These are phyloP conservation scores for Aegilops tauschii DNA, from an alignment of 176 grass and related monocot species.

Conservation along the genomic window DNA sequence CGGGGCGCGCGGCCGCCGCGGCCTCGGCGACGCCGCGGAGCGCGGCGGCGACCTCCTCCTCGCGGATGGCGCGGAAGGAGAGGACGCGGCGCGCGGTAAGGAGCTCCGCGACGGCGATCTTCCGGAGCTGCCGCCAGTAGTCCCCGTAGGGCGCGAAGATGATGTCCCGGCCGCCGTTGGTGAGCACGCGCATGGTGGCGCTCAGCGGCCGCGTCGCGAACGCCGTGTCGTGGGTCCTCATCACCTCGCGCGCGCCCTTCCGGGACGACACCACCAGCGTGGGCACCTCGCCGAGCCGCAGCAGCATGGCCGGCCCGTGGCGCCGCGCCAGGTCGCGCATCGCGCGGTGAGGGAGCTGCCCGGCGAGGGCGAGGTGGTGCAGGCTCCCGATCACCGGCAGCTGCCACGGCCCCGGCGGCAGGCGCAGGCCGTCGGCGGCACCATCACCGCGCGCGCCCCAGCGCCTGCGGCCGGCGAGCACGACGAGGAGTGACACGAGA, in stretches of 20 bases:
- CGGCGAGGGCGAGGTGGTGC: not conserved
- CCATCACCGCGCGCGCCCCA: no score
- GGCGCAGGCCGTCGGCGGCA: not conserved
- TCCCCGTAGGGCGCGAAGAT: not conserved
- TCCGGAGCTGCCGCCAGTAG: not conserved
- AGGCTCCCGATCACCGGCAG: not conserved
- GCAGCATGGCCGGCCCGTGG: not conserved
- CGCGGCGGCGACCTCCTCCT: not conserved
- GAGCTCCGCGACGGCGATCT: not conserved
- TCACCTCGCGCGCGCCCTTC: not conserved
- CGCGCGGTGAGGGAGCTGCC: not conserved
- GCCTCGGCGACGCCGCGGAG: not conserved
- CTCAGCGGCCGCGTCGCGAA: not conserved
- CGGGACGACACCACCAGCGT: not conserved
- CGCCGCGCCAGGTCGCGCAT: not conserved
- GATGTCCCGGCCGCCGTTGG: not conserved
- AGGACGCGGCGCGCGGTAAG: not conserved
- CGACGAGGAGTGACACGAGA: not conserved
- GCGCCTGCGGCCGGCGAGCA: not conserved
- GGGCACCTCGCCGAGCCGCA: not conserved
- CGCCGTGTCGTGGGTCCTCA: not conserved
- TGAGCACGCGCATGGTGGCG: not conserved
- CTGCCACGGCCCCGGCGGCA: not conserved
- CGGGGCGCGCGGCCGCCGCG: no score
- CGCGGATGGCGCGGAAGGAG: not conserved